These are phyloP conservation scores for Eremothecium coryli DNA, from an alignment of 1,139 yeast genomes.

Conservation along the genomic window DNA sequence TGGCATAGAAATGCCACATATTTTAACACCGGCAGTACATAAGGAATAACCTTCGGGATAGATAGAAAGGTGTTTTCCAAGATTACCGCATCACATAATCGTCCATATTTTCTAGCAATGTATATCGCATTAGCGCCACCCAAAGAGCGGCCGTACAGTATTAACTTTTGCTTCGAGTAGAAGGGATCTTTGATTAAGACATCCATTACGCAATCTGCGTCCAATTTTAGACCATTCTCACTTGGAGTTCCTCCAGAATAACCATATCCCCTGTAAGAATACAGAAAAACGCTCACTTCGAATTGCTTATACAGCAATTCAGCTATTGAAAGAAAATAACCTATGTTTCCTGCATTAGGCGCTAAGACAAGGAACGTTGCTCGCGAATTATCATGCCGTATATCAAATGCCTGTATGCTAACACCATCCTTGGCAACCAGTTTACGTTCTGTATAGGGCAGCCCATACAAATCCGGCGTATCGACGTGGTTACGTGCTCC, in stretches of 20 bases:
- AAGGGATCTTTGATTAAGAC: conserved; percentile 47
- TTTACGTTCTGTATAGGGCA: conserved; percentile 57
- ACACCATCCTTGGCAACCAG: conserved; percentile 64
- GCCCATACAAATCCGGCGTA: conserved; percentile 62
- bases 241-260: conserved; percentile 67
- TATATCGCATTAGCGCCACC: conserved; percentile 95
- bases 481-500: conserved; percentile 70
- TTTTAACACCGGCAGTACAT: conserved; percentile 60
- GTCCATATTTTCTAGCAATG: conserved; percentile 52
- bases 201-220: conserved; percentile 65
- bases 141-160: conserved; percentile 79
- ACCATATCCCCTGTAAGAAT: conserved; percentile 92
- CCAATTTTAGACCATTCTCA: conserved; percentile 73
- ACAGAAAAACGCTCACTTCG: conserved; percentile 71
- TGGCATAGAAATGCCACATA: conserved; percentile 57
- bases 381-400: conserved; percentile 34
- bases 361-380: conserved; percentile 69
- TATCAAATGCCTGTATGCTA: conserved; percentile 43
- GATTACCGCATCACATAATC: conserved; percentile 50
- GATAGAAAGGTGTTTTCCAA: conserved; percentile 82
- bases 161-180: conserved; percentile 40
- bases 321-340: conserved; percentile 81
- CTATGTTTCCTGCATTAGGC: conserved; percentile 97
- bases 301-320: conserved; percentile 55
- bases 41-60: conserved; percentile 73